These are phyloP conservation scores for Pleomassaria siparia DNA, from an alignment of 2,329 filamentous ascomycete species.

Conservation along the genomic window DNA sequence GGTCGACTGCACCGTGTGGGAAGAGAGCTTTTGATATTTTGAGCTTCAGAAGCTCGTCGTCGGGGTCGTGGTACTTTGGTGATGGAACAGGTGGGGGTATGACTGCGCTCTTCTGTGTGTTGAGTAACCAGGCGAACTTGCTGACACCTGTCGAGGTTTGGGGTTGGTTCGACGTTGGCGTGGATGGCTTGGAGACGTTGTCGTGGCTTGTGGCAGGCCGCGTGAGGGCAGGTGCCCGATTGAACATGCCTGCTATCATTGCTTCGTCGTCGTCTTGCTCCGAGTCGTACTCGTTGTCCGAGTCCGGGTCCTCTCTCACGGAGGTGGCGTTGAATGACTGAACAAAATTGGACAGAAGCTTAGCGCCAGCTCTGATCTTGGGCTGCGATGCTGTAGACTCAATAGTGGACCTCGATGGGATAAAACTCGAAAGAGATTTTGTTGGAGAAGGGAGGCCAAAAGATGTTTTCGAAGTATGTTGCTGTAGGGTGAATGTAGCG, in stretches of 20 bases:
- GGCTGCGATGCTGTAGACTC: conserved; percentile 36
- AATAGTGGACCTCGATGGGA: conserved; percentile 34
- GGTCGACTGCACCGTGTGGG: conserved; percentile 52
- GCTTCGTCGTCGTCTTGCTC: conserved; percentile 25
- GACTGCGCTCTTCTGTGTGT: conserved; percentile 36
- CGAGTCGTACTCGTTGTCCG: conserved; percentile 32
- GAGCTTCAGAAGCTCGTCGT: conserved; percentile 56
- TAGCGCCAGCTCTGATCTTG: conserved; percentile 27
- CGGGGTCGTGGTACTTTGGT: conserved; percentile 40
- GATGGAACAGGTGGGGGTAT: conserved; percentile 25
- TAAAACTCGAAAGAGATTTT: conserved; percentile 44
- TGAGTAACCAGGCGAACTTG: conserved; percentile 42
- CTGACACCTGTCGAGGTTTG: conserved; percentile 27
- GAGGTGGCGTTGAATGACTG: conserved; percentile 57
- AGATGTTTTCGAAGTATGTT: conserved; percentile 43
- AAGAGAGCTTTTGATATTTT: conserved; percentile 58
- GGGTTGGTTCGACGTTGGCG: conserved; percentile 20
- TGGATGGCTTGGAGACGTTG: conserved; percentile 17
- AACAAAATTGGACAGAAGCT: conserved; percentile 42
- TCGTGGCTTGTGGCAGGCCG: conserved; percentile 20
- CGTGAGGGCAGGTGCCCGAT: conserved; percentile 30
- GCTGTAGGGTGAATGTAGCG: conserved; percentile 39
- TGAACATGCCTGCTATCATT: conserved; percentile 40
- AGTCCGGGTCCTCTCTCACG: conserved; percentile 19
- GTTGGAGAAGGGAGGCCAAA: conserved; percentile 40